Percentiles rank a stretch among this genome's conserved stretches.
Evolutionary conservation across 768 basidiomycete species (phyloP).

Genomic region (Auricularia sp.): DNA sequence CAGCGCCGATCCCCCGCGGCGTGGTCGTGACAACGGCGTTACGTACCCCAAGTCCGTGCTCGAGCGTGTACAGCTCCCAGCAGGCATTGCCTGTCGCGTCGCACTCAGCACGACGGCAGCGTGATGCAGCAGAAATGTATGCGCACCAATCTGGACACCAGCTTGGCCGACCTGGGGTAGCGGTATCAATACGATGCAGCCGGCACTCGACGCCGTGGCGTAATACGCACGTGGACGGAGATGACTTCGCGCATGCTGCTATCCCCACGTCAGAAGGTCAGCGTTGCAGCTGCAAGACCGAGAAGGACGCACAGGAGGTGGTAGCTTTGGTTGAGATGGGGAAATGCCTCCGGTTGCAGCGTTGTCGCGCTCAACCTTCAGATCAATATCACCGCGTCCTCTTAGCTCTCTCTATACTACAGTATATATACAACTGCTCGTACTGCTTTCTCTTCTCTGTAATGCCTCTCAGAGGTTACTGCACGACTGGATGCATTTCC

Average conservation of each 20-base stretch:
- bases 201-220: background rate
- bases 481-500: no score
- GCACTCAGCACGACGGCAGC: background rate
- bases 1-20: slow-evolving; percentile 12
- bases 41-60: slow-evolving; percentile 90
- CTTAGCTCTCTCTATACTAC: no score
- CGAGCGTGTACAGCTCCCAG: slow-evolving; percentile 98
- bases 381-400: no score
- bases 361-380: no score
- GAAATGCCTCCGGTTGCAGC: no score
- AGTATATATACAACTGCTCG: no score
- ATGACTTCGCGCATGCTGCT: slow-evolving; percentile 79
- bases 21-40: slow-evolving; percentile 5
- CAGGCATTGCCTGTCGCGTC: slow-evolving; percentile 63
- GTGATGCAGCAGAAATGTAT: background rate
- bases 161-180: slow-evolving; percentile 64
- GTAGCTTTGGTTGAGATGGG: no score
- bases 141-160: slow-evolving; percentile 70
- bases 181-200: background rate
- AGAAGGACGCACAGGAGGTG: no score
- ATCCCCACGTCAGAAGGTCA: no score
- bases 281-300: no score
- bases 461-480: no score
- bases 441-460: no score
- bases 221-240: slow-evolving; percentile 56